These are phyloP conservation scores for Lunularia cruciata DNA, from an alignment of 225 moss, liverwort and hornwort species.

Conservation along the genomic window DNA sequence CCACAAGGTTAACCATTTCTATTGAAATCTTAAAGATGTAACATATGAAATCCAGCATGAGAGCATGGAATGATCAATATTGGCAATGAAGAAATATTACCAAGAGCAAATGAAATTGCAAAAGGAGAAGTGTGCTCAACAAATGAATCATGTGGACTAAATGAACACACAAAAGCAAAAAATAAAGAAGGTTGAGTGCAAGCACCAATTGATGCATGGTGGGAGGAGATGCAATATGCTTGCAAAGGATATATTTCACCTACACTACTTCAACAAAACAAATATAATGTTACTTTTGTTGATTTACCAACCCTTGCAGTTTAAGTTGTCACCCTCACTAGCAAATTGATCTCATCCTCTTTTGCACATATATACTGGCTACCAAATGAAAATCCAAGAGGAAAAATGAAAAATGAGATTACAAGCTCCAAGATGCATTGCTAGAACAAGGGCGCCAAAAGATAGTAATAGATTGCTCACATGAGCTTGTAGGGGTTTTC, in stretches of 20 bases:
- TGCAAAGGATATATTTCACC: conserved; percentile 11
- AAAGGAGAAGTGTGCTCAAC: conserved; percentile 33
- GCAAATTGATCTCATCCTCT: not conserved
- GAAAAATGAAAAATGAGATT: conserved; percentile 41
- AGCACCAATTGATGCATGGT: conserved; percentile 24
- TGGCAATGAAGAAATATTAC: conserved; percentile 42
- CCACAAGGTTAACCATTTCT: too few relatives aligned
- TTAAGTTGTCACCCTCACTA: too few relatives aligned
- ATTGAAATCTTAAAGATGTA: conserved; percentile 28
- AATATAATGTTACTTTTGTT: not conserved
- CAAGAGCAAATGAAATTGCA: conserved; percentile 41
- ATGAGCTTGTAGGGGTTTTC: conserved; percentile 41
- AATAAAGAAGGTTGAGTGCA: conserved; percentile 48
- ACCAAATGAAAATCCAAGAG: conserved; percentile 38
- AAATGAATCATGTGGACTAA: conserved; percentile 41
- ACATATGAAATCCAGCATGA: conserved; percentile 48
- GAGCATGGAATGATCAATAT: conserved; percentile 42
- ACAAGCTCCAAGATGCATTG: conserved; percentile 36
- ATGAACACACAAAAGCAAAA: conserved; percentile 48
- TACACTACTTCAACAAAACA: not conserved
- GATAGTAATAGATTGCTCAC: conserved; percentile 35
- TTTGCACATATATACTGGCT: conserved; percentile 22
- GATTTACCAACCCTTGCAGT: not conserved
- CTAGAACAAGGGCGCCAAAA: conserved; percentile 33
- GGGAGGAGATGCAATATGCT: conserved; percentile 28